phyloP scores from a whole-genome alignment of 2,329 filamentous ascomycete species.

The Ceratocystis alfenasii region DNA sequence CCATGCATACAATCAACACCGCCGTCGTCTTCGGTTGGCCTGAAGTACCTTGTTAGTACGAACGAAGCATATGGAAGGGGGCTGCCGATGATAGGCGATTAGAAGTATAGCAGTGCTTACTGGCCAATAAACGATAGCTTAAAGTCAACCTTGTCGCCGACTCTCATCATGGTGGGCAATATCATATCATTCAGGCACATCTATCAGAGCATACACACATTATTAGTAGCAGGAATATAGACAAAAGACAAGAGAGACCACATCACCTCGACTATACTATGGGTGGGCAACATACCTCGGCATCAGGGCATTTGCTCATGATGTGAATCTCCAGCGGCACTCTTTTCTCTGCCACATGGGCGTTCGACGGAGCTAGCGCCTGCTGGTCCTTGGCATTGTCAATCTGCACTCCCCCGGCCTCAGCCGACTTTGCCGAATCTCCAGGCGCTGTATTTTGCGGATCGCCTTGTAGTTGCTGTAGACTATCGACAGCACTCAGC shows the following conservation, averaged over 20 bases:
- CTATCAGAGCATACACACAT: conserved; percentile 26
- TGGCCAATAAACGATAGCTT: conserved; percentile 79
- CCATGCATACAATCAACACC: conserved; percentile 85
- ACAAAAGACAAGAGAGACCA: no score
- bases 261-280: no score
- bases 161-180: conserved; percentile 72
- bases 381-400: background rate
- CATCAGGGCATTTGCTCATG: conserved; percentile 95
- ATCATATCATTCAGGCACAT: conserved; percentile 72
- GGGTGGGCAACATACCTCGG: conserved; percentile 39
- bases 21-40: conserved; percentile 55
- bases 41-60: conserved; percentile 27
- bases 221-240: background rate
- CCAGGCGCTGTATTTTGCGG: conserved; percentile 14
- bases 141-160: conserved; percentile 80
- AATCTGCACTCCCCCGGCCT: background rate
- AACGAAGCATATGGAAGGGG: background rate
- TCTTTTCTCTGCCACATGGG: conserved; percentile 25
- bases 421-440: background rate
- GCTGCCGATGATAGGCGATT: background rate
- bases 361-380: background rate
- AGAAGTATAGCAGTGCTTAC: conserved; percentile 34
- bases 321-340: conserved; percentile 88
- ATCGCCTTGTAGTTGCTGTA: background rate
- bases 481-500: conserved; percentile 8